phyloP scores from a whole-genome alignment of 2,329 filamentous ascomycete genomes.

The Calycina marina region DNA sequence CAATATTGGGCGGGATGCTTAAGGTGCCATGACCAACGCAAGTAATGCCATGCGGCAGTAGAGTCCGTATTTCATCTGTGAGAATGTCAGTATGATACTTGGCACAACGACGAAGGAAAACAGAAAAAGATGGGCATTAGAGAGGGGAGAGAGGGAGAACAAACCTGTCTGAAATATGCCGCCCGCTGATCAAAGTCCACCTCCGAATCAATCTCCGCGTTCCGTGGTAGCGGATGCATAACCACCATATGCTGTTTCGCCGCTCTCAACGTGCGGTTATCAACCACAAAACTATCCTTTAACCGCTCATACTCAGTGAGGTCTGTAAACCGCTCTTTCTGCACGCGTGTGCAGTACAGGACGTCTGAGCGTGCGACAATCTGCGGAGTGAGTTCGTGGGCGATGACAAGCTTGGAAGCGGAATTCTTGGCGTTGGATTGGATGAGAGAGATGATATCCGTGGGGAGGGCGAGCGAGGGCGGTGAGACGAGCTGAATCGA shows the following conservation, averaged over 20 bases:
- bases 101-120: no score
- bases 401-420: constrained; percentile 67
- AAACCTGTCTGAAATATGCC: constrained; percentile 97
- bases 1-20: no score
- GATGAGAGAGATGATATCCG: constrained; percentile 58
- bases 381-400: constrained; percentile 67
- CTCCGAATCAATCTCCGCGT: constrained; percentile 86
- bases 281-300: constrained; percentile 78
- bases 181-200: constrained; percentile 95
- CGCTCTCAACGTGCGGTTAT: constrained; percentile 78
- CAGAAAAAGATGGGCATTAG: constrained; percentile 2
- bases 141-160: constrained; percentile 23
- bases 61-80: constrained; percentile 88
- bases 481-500: constrained; percentile 85
- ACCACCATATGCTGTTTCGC: constrained; percentile 90
- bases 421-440: constrained; percentile 43
- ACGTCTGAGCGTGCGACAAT: constrained; percentile 80
- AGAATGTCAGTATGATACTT: constrained; percentile 4
- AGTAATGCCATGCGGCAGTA: constrained; percentile 97
- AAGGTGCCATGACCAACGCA: constrained; percentile 67
- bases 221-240: constrained; percentile 88
- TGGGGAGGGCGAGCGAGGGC: constrained; percentile 60
- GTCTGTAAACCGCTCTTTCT: constrained; percentile 89
- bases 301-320: constrained; percentile 69
- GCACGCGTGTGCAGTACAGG: constrained; percentile 90